Evolutionary conservation across 2,329 filamentous ascomycete species (phyloP).

Genomic region (Didymella sp.): DNA sequence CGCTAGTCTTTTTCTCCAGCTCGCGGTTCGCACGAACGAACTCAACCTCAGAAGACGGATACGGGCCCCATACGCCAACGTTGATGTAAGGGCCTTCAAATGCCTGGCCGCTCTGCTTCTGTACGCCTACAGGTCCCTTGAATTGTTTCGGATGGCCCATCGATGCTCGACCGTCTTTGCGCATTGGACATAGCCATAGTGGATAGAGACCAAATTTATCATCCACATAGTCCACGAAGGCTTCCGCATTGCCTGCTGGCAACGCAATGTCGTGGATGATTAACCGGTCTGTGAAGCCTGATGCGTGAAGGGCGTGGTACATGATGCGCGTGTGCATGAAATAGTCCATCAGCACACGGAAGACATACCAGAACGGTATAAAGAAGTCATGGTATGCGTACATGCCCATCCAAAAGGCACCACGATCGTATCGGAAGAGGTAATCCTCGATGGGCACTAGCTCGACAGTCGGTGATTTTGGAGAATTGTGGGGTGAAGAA

Average conservation of each 20-base stretch:
- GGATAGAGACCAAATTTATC: constrained; percentile 59
- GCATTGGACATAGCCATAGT: constrained; percentile 64
- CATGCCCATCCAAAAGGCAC: constrained; percentile 69
- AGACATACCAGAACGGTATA: constrained; percentile 66
- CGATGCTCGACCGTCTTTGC: constrained; percentile 40
- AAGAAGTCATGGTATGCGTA: constrained; percentile 68
- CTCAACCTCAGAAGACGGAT: constrained; percentile 61
- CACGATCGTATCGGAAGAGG: constrained; percentile 68
- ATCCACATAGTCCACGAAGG: constrained; percentile 62
- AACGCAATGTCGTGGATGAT: constrained; percentile 70
- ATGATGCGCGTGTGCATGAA: constrained; percentile 69
- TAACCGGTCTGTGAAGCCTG: constrained; percentile 61
- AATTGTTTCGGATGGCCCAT: constrained; percentile 40
- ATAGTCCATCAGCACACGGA: constrained; percentile 65
- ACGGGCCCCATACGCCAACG: constrained; percentile 77
- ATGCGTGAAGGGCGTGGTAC: constrained; percentile 68
- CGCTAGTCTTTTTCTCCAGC: constrained; percentile 72
- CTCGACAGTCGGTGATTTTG: constrained; percentile 39
- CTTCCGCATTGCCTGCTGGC: constrained; percentile 58
- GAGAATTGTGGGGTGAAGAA: neutral
- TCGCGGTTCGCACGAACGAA: constrained; percentile 74
- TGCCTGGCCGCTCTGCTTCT: neutral
- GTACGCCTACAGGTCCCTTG: constrained; percentile 9
- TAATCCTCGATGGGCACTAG: constrained; percentile 61
- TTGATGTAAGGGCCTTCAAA: constrained; percentile 41